These are phyloP conservation scores for Neonectria faginata DNA, from an alignment of 2,329 filamentous ascomycete genomes.

Conservation along the genomic window DNA sequence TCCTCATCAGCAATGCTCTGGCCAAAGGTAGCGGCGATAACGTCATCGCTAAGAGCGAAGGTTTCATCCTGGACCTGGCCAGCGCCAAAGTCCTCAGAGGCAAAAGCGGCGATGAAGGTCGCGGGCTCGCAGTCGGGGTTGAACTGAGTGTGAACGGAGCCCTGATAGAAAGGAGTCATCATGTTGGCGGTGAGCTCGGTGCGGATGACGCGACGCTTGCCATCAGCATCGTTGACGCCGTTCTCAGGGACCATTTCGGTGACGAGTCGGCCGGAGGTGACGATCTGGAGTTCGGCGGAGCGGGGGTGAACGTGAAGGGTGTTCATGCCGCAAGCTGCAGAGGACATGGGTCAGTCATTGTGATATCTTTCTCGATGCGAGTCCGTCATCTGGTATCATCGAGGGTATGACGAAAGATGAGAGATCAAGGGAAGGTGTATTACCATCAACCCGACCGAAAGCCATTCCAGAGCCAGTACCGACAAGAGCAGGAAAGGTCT, in stretches of 20 bases:
- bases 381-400: fast-evolving
- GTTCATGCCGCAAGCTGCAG: slow-evolving; percentile 65
- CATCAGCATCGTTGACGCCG: slow-evolving; percentile 53
- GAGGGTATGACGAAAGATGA: not conserved
- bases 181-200: slow-evolving; percentile 56
- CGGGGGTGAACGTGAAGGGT: slow-evolving; percentile 67
- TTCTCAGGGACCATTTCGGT: slow-evolving; percentile 66
- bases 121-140: slow-evolving; percentile 65
- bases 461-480: slow-evolving; percentile 63
- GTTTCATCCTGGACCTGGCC: slow-evolving; percentile 62
- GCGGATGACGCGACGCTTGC: slow-evolving; percentile 56
- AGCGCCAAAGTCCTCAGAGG: slow-evolving; percentile 62
- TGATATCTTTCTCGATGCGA: not conserved
- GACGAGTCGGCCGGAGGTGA: slow-evolving; percentile 60
- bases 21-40: slow-evolving; percentile 60
- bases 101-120: slow-evolving; percentile 62
- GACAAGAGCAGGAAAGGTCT: slow-evolving; percentile 67
- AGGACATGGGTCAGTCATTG: slow-evolving; percentile 23
- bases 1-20: slow-evolving; percentile 59
- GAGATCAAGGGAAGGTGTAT: slow-evolving; percentile 15
- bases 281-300: slow-evolving; percentile 64
- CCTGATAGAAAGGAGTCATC: slow-evolving; percentile 67
- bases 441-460: slow-evolving; percentile 60
- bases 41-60: slow-evolving; percentile 58
- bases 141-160: slow-evolving; percentile 65